phyloP scores from a whole-genome alignment of 2,329 filamentous ascomycete genomes.

The Epichloe elymi region DNA sequence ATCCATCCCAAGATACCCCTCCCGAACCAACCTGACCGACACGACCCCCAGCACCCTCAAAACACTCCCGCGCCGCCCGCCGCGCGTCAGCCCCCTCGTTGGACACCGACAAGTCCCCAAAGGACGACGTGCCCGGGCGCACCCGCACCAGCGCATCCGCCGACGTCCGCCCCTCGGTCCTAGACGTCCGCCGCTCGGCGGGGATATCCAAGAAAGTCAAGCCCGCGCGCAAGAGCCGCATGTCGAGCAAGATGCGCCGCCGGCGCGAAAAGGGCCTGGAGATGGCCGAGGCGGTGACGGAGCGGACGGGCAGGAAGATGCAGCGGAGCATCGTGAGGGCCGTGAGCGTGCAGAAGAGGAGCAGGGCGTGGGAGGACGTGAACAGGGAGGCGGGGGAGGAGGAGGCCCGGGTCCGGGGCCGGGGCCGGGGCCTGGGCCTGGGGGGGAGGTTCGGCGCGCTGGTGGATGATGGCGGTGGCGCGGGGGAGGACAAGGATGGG shows the following conservation, averaged over 20 bases:
- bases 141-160: conserved; percentile 12
- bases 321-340: conserved; percentile 39
- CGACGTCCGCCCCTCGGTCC: conserved; percentile 46
- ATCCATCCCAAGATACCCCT: background rate
- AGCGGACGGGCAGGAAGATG: conserved; percentile 43
- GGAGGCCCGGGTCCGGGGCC: conserved; percentile 4
- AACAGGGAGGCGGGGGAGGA: conserved; percentile 27
- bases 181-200: conserved; percentile 51
- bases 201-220: conserved; percentile 58
- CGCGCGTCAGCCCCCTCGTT: conserved; percentile 59
- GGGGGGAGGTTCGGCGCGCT: conserved; percentile 7
- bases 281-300: conserved; percentile 45
- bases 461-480: conserved; percentile 9
- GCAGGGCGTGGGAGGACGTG: conserved; percentile 45
- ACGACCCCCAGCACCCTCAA: conserved; percentile 37
- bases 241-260: conserved; percentile 41
- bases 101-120: conserved; percentile 59
- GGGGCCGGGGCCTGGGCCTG: background rate
- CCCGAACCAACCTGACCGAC: background rate
- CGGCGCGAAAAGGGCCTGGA: conserved; percentile 45
- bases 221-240: conserved; percentile 36
- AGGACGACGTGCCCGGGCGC: conserved; percentile 31
- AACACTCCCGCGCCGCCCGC: conserved; percentile 62
- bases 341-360: conserved; percentile 32
- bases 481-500: conserved; percentile 17